These are phyloP conservation scores for Lunasporangiospora selenospora DNA, from an alignment of 192 early-diverging fungal species.

Conservation along the genomic window DNA sequence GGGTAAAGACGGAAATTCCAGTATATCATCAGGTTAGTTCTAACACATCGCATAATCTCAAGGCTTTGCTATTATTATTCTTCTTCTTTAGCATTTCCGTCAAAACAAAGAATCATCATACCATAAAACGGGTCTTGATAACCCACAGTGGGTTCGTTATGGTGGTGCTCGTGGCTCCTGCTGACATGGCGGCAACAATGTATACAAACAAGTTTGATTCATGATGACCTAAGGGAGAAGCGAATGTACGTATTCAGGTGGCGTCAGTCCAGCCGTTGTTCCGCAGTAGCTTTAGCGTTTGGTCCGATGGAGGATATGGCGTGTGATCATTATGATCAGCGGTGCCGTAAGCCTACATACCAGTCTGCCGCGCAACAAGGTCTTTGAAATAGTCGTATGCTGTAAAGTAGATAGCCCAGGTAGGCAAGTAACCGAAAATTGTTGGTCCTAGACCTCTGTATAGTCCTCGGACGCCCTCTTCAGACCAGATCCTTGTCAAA, in stretches of 20 bases:
- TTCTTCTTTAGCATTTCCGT: too few relatives aligned
- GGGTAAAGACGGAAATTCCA: too few relatives aligned
- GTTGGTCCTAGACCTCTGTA: slow-evolving; percentile 91
- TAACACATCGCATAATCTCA: too few relatives aligned
- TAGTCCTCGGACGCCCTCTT: slow-evolving; percentile 88
- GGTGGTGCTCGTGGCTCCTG: slow-evolving; percentile 78
- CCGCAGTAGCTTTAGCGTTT: too few relatives aligned
- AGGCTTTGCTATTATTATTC: too few relatives aligned
- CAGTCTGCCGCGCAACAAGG: slow-evolving; percentile 33
- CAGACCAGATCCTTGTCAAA: slow-evolving; percentile 72
- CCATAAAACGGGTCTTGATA: slow-evolving; percentile 89
- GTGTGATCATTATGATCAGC: too few relatives aligned
- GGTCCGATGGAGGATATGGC: too few relatives aligned
- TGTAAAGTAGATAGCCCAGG: slow-evolving; percentile 93
- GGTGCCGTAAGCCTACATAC: too few relatives aligned
- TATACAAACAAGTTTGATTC: slow-evolving; percentile 66
- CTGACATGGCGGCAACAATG: slow-evolving; percentile 86
- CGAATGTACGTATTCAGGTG: too few relatives aligned
- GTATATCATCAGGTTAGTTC: too few relatives aligned
- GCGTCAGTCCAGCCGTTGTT: too few relatives aligned
- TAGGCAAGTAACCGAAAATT: slow-evolving; percentile 88
- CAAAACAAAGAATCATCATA: too few relatives aligned
- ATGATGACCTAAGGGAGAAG: slow-evolving; percentile 24
- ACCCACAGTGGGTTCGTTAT: slow-evolving; percentile 94
- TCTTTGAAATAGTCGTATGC: slow-evolving; percentile 86